Evolutionary conservation across 495 filamentous ascomycete genomes (phyloP).

Genomic region (Tuber aestivum): DNA sequence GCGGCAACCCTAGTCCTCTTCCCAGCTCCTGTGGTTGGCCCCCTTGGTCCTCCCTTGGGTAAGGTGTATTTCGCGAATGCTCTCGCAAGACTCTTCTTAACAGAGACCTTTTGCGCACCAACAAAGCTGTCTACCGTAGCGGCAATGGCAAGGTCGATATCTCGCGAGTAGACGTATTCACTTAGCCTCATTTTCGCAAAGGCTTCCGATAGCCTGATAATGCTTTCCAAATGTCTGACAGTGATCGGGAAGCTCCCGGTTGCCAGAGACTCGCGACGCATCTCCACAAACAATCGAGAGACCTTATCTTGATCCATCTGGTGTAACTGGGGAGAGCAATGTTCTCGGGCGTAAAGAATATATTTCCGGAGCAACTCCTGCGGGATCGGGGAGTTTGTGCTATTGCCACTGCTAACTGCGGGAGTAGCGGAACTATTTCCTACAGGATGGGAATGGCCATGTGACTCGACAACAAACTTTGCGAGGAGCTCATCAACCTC

Average conservation of each 20-base stretch:
- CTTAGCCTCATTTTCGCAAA: constrained; percentile 96
- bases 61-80: constrained; percentile 94
- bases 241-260: constrained; percentile 98
- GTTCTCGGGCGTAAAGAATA: constrained; percentile 90
- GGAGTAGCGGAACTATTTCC: constrained; percentile 21
- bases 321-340: constrained; percentile 84
- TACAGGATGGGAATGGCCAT: constrained; percentile 77
- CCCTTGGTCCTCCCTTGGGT: constrained; percentile 25
- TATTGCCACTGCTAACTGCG: not conserved
- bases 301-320: constrained; percentile 99
- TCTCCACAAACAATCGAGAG: constrained; percentile 87
- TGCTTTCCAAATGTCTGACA: constrained; percentile 93
- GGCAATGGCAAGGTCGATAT: constrained; percentile 95
- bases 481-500: constrained; percentile 91
- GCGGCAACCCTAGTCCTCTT: constrained; percentile 21
- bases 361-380: constrained; percentile 94
- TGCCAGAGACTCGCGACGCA: constrained; percentile 83
- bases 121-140: constrained; percentile 97
- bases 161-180: constrained; percentile 79
- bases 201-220: constrained; percentile 93
- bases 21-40: constrained; percentile 21
- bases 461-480: constrained; percentile 88
- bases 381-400: constrained; percentile 52
- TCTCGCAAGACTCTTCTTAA: constrained; percentile 91
- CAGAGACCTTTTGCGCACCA: constrained; percentile 91